phyloP scores from a whole-genome alignment of 2,329 filamentous ascomycete species.

The Penicillium sp. region DNA sequence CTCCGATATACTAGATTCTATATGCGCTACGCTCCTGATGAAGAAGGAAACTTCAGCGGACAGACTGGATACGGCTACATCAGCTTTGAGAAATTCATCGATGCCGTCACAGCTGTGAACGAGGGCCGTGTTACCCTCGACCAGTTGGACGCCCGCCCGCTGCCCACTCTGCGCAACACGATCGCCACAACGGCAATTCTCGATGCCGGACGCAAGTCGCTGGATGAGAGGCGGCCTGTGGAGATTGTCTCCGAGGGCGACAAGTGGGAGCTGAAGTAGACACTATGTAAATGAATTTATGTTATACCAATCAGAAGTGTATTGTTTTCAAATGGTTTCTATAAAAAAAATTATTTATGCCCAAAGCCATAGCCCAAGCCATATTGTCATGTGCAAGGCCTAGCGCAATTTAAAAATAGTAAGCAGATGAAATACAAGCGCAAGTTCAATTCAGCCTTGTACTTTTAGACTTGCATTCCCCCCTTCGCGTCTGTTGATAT shows the following conservation, averaged over 20 bases:
- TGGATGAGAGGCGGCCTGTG: conserved; percentile 79
- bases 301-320: background rate
- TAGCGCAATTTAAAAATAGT: background rate
- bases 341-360: background rate
- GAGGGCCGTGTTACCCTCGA: conserved; percentile 69
- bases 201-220: conserved; percentile 77
- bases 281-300: conserved; percentile 34
- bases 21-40: conserved; percentile 91
- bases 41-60: conserved; percentile 90
- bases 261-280: conserved; percentile 64
- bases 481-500: background rate
- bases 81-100: conserved; percentile 93
- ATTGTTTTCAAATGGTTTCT: background rate
- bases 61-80: conserved; percentile 92
- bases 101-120: conserved; percentile 78
- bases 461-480: background rate
- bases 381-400: background rate
- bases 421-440: conserved; percentile 3
- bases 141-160: conserved; percentile 73
- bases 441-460: background rate
- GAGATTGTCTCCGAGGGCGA: conserved; percentile 57
- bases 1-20: conserved; percentile 62
- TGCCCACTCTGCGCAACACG: conserved; percentile 86
- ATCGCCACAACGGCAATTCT: conserved; percentile 89
- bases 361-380: background rate